Evolutionary conservation across 768 basidiomycete species (phyloP), one percentile per base, ranked within the genome.

Genomic region (Tulasnella sp.): DNA sequence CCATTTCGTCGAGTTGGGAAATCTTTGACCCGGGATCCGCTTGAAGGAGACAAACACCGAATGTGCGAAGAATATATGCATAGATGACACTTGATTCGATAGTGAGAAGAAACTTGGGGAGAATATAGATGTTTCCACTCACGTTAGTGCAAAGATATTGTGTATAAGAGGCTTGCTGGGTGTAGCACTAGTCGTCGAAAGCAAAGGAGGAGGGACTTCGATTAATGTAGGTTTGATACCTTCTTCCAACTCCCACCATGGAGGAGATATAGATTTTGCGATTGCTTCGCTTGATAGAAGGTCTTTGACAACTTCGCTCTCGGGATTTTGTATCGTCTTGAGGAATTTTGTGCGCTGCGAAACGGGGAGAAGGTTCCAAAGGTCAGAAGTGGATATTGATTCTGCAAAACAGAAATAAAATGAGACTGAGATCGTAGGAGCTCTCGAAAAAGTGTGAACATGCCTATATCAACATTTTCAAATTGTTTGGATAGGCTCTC

Each of bases 161-260:
- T 82, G 86, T 1, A 80, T 58, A 12, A 89, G 65, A 0, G 72
- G 62, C 3, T 33, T 16, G n/a, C 47, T 48, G 15, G 29, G 35
- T 5, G 37, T 24, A 4, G 71, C 65, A 0, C 69, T 63, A 3
- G 55, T 60, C 7, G 32, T 37, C 20, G 45, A 35, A 15, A 66
- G 62, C 33, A 65, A 54, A 16, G 68, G 66, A 39, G 79, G 78
- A 15, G 81, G 62, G 5, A 48, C 35, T 55, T 81, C 73, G 37
- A 71, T 59, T 3, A 63, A 52, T 20, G 78, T 79, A 1, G 45
- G 20, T 27, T 55, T 45, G 9, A 48, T 39, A 19, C 42, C 31
- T 8, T n/a, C 53, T 20, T 55, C 49, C n/a, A 59, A 65, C 48
- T 78, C 72, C 86, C 87, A 91, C 88, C 88, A 91, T 4, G 87